Conservation (phyloP, 2,329 filamentous ascomycete genomes). For the Aspergillus persii region DNA sequence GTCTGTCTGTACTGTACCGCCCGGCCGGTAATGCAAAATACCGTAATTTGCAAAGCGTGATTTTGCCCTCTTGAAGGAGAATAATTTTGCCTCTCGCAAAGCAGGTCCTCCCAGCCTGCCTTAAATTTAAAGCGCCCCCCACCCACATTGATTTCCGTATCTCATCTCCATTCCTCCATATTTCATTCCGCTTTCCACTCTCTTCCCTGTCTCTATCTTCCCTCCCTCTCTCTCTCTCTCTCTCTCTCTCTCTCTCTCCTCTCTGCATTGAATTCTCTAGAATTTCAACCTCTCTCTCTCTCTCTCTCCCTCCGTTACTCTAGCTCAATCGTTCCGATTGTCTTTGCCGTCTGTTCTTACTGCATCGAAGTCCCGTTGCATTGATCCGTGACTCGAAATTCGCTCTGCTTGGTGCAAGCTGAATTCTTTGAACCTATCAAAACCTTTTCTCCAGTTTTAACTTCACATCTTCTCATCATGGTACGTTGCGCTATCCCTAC, state of each 20-base stretch:
- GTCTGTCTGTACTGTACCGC: too few species aligned
- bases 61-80: too few species aligned
- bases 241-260: constrained; percentile 12
- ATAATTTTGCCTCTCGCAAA: neutral
- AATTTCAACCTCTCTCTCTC: constrained; percentile 14
- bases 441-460: neutral
- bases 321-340: constrained; percentile 16
- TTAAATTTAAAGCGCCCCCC: constrained; percentile 22
- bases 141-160: constrained; percentile 13
- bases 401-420: neutral
- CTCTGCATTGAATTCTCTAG: constrained; percentile 22
- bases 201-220: constrained; percentile 7
- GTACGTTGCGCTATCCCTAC: neutral
- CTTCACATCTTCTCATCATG: constrained; percentile 14
- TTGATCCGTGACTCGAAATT: neutral
- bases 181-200: neutral
- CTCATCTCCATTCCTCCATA: constrained; percentile 7
- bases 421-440: constrained; percentile 2
- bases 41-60: constrained; percentile 17
- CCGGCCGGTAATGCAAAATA: neutral
- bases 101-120: constrained; percentile 5
- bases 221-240: neutral
- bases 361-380: neutral
- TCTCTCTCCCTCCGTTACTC: constrained; percentile 10
- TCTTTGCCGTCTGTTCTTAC: constrained; percentile 3